A percentile compares a stretch with the other conserved stretches of the same genome.
phyloP scores from a whole-genome alignment of 2,329 filamentous ascomycete genomes.

The Paramyrothecium sp. region DNA sequence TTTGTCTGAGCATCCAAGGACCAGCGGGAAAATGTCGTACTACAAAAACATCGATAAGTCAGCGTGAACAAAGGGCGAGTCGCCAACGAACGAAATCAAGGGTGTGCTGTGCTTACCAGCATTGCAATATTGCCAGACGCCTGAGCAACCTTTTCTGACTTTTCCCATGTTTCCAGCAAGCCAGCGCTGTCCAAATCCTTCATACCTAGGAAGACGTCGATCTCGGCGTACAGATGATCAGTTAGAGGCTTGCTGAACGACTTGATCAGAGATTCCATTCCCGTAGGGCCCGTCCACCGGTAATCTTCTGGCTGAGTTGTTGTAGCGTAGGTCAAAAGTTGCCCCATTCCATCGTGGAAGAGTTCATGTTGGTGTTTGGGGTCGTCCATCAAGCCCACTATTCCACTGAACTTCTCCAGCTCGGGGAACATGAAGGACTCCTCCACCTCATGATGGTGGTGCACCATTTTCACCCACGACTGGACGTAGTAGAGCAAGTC shows the following conservation, averaged over 20 bases:
- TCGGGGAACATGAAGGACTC: slow-evolving; percentile 31
- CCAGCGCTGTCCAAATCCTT: too few species aligned
- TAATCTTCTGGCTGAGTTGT: slow-evolving; percentile 18
- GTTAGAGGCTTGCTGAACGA: slow-evolving; percentile 17
- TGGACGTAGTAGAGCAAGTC: slow-evolving; percentile 17
- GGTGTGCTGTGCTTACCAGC: too few species aligned
- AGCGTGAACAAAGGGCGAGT: too few species aligned
- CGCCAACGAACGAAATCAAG: too few species aligned
- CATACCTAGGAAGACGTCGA: neutral
- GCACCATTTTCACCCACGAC: slow-evolving; percentile 29
- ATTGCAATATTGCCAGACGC: too few species aligned
- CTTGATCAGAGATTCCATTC: slow-evolving; percentile 21
- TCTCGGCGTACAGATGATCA: slow-evolving; percentile 18
- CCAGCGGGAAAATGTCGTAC: slow-evolving; percentile 17
- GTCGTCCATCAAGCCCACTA: slow-evolving; percentile 25
- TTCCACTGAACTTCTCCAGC: slow-evolving; percentile 25
- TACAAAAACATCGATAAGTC: neutral
- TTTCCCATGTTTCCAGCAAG: too few species aligned
- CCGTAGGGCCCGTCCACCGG: slow-evolving; percentile 15
- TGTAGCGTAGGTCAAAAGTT: slow-evolving; percentile 21
- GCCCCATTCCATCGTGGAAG: slow-evolving; percentile 26
- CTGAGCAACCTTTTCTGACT: too few species aligned
- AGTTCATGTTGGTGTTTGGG: slow-evolving; percentile 30
- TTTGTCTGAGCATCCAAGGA: slow-evolving; percentile 18
- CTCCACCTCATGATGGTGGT: slow-evolving; percentile 32